Conservation (phyloP, 768 basidiomycete species). For the Hypholoma fasciculare region DNA sequence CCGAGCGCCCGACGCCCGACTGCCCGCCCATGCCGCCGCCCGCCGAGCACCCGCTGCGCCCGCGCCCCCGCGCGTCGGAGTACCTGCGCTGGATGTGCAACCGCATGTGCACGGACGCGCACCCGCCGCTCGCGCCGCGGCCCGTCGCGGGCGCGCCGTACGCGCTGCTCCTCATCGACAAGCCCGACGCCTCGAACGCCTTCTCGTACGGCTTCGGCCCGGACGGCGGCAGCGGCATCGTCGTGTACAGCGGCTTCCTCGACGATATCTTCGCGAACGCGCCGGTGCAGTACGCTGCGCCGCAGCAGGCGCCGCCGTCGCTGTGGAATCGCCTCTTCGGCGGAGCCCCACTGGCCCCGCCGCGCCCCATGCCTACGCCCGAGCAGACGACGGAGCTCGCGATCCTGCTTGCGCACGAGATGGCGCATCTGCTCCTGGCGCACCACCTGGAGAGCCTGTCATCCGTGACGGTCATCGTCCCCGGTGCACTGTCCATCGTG, state of each 20-base stretch:
- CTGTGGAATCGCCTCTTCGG: conserved; percentile 53
- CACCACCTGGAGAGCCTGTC: conserved; percentile 95
- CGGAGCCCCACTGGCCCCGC: conserved; percentile 30
- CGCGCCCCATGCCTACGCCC: conserved; percentile 60
- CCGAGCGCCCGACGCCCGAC: conserved; percentile 40
- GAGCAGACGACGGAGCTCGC: conserved; percentile 90
- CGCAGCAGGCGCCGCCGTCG: conserved; percentile 30
- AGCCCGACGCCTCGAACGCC: conserved; percentile 82
- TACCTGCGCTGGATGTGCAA: conserved; percentile 61
- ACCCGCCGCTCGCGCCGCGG: conserved; percentile 41
- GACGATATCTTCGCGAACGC: conserved; percentile 74
- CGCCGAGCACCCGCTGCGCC: conserved; percentile 77
- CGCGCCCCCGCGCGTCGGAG: conserved; percentile 78
- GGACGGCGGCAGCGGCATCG: conserved; percentile 88
- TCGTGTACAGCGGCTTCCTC: conserved; percentile 92
- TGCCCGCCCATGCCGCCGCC: conserved; percentile 76
- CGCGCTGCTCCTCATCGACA: conserved; percentile 86
- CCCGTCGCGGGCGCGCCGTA: conserved; percentile 84
- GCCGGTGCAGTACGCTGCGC: conserved; percentile 24
- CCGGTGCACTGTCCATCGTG: conserved; percentile 73
- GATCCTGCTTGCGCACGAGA: conserved; percentile 89
- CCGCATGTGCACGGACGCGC: conserved; percentile 43
- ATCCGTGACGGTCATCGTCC: conserved; percentile 78
- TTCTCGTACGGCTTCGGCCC: conserved; percentile 96
- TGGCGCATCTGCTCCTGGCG: conserved; percentile 86